Evolutionary conservation across 208 protist species (phyloP), one percentile per base, ranked within the genome.

Genomic region (Leishmania amazonensis): DNA sequence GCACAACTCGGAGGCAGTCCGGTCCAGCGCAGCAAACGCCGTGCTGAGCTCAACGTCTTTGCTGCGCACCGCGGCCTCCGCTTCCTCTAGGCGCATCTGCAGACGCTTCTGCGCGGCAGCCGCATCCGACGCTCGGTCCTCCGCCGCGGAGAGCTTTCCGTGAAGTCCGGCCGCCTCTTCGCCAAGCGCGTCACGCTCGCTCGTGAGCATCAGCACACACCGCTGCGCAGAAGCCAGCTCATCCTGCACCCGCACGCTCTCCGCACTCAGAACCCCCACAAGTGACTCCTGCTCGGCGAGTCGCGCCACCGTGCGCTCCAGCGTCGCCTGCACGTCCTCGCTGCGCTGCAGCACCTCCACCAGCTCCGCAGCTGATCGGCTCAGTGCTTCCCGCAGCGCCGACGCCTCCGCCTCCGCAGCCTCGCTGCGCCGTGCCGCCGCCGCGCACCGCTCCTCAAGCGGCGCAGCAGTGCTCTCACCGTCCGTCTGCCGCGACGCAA

Each of bases 1-100:
- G n/a, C 78, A 79, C 19, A 90, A 76, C 75, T 83, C 75, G n/a
- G 68, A 75, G 0, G 70, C 81, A 38, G 85, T 70, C 68, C 40
- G 51, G 31, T 83, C 68, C 28, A 83, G 62, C n/a, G 35, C 70
- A 42, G 76, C 82, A 58, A n/a, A 11, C 76, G 70, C 53, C 42
- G 74, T 75, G 4, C 75, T 47, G 45, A 78, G 75, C 47, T 73
- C 51, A 17, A 38, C 38, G 15, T 71, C 80, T 35, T 78, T 62
- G n/a, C 45, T 49, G 58, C 75, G 47, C 9, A 11, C n/a, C 49
- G 42, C 53, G 31, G 60, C 60, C 60, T 65, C 75, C 0, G 57
- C 75, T 51, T 68, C 70, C 75, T 65, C 58, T 49, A 21, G 31
- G 60, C 24, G n/a, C 60, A 13, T n/a, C 60, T 65, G 28, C 60